These are phyloP conservation scores for Penicillium sp. DNA, from an alignment of 2,329 filamentous ascomycete species.

Conservation along the genomic window DNA sequence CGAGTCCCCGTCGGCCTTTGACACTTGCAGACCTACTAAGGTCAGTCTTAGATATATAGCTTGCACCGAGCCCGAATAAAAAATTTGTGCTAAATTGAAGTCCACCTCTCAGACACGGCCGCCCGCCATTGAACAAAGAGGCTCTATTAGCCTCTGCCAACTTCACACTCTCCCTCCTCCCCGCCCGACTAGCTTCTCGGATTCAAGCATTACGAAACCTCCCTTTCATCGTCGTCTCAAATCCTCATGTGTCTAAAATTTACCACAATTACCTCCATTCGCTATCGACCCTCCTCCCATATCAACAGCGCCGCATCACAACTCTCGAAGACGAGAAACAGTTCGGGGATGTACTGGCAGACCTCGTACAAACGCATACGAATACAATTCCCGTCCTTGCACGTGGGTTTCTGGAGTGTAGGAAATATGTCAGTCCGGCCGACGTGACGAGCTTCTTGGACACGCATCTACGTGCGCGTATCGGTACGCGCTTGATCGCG, in stretches of 20 bases:
- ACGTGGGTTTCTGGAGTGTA: constrained; percentile 86
- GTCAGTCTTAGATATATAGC: constrained; percentile 47
- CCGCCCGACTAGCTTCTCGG: constrained; percentile 86
- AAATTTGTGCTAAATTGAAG: neutral
- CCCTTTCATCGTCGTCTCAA: constrained; percentile 97
- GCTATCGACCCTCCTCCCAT: constrained; percentile 83
- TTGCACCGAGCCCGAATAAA: neutral
- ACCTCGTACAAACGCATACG: constrained; percentile 90
- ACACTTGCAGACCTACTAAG: constrained; percentile 86
- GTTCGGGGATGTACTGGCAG: constrained; percentile 89
- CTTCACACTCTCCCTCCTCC: constrained; percentile 89
- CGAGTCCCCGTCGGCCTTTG: constrained; percentile 73
- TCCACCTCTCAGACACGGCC: constrained; percentile 58
- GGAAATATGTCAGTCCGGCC: constrained; percentile 76
- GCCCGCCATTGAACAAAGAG: constrained; percentile 75
- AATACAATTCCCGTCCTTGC: constrained; percentile 94
- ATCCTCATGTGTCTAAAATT: constrained; percentile 88
- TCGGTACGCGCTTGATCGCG: constrained; percentile 88
- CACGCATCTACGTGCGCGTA: constrained; percentile 86
- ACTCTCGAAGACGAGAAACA: constrained; percentile 81
- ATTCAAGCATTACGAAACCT: constrained; percentile 91
- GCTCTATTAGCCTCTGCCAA: constrained; percentile 87
- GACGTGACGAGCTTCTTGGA: constrained; percentile 93
- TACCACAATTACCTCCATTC: constrained; percentile 97
- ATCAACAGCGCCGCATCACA: constrained; percentile 68